A percentile compares a stretch with the other conserved stretches of the same genome.
phyloP scores from a whole-genome alignment of 352 stramenopile species.

The Aphanomyces invadans region DNA sequence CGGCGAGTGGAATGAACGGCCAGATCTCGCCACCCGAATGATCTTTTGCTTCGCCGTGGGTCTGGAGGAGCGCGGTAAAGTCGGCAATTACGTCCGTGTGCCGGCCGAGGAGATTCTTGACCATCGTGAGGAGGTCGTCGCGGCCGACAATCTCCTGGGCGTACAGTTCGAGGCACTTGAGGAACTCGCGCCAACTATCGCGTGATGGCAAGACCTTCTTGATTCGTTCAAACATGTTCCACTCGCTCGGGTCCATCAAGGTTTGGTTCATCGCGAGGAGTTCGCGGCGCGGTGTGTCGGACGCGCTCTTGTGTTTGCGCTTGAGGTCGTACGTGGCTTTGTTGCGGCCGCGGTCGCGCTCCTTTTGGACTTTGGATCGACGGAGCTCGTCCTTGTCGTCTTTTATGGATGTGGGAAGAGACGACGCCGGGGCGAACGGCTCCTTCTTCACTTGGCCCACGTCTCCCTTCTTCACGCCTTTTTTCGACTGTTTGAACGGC shows the following conservation, averaged over 20 bases:
- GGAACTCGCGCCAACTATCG: slow-evolving; percentile 95
- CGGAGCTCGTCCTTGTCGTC: slow-evolving; percentile 54
- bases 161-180: slow-evolving; percentile 98
- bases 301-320: slow-evolving; percentile 52
- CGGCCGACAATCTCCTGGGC: slow-evolving; percentile 94
- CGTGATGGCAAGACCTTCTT: slow-evolving; percentile 88
- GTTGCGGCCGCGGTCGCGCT: slow-evolving; percentile 69
- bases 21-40: slow-evolving; percentile 73
- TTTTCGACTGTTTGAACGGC: slow-evolving; percentile 1
- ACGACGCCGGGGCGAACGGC: no score
- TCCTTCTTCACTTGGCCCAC: slow-evolving; percentile 7
- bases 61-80: slow-evolving; percentile 63
- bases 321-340: slow-evolving; percentile 65
- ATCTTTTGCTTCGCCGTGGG: slow-evolving; percentile 70
- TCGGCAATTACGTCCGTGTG: slow-evolving; percentile 78
- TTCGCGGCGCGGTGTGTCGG: slow-evolving; percentile 62
- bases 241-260: slow-evolving; percentile 79
- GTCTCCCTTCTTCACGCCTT: slow-evolving; percentile 3
- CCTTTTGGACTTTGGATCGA: slow-evolving; percentile 39
- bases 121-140: slow-evolving; percentile 80
- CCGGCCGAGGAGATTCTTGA: slow-evolving; percentile 83
- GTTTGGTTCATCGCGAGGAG: slow-evolving; percentile 68
- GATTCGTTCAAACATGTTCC: slow-evolving; percentile 92
- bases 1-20: slow-evolving; percentile 85
- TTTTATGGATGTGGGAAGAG: not conserved